These are phyloP conservation scores for Scutellaria minor DNA, from an alignment of 257 asterid species.

Conservation along the genomic window DNA sequence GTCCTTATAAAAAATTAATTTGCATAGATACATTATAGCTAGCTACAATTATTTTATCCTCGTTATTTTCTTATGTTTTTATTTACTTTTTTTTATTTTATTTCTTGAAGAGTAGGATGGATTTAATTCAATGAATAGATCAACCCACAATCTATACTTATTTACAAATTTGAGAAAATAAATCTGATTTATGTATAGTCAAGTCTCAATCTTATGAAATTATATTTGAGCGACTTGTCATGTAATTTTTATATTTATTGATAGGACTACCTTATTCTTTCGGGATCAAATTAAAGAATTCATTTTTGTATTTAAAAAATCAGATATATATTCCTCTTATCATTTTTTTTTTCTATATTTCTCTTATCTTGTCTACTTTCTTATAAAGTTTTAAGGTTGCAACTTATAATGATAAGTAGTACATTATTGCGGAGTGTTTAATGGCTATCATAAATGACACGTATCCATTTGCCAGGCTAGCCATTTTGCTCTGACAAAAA, in stretches of 20 bases:
- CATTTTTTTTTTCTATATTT: too few species aligned
- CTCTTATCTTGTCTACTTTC: neutral
- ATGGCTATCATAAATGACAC: constrained; percentile 24
- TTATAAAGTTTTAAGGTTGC: neutral
- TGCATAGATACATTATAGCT: neutral
- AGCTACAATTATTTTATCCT: neutral
- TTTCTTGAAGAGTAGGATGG: too few species aligned
- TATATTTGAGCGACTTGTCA: too few species aligned
- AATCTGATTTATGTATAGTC: too few species aligned
- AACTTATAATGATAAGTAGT: neutral
- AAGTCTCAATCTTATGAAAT: too few species aligned
- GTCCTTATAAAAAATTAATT: neutral
- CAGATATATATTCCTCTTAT: too few species aligned
- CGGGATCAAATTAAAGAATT: neutral
- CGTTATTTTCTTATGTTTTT: neutral
- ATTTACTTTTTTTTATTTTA: neutral
- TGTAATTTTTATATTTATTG: neutral
- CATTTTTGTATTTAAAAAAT: neutral
- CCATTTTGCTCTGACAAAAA: constrained; percentile 8
- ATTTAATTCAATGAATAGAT: too few species aligned
- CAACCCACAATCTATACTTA: too few species aligned
- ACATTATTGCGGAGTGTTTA: constrained; percentile 31
- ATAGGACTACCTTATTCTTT: neutral
- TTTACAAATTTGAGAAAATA: too few species aligned
- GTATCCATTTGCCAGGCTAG: constrained; percentile 33